A percentile compares a stretch with the other conserved stretches of the same genome.
phyloP scores from a whole-genome alignment of 257 asterid genomes.

The Nicotiana undulata region DNA sequence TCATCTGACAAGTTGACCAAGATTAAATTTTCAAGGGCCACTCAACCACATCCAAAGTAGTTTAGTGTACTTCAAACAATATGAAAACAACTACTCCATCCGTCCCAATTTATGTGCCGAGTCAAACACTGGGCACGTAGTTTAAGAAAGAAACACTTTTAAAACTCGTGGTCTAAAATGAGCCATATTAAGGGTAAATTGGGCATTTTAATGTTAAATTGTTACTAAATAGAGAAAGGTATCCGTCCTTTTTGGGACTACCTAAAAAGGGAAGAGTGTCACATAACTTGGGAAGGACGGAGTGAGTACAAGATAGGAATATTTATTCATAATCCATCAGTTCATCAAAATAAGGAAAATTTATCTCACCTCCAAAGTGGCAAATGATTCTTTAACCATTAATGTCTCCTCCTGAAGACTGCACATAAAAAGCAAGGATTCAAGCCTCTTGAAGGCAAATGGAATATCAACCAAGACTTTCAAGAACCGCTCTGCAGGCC shows the following conservation, averaged over 20 bases:
- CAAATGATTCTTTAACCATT: conserved; percentile 46
- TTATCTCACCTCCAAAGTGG: conserved; percentile 62
- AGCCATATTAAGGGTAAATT: no score
- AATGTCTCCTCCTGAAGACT: conserved; percentile 65
- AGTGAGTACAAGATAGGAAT: neutral
- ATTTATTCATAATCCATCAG: neutral
- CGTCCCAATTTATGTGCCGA: no score
- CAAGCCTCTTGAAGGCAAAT: conserved; percentile 72
- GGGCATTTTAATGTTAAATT: no score
- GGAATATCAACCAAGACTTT: conserved; percentile 77
- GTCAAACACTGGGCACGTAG: no score
- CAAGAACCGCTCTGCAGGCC: conserved; percentile 79
- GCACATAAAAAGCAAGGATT: conserved; percentile 63
- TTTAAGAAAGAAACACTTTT: no score
- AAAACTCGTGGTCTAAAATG: no score
- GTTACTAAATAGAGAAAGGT: no score
- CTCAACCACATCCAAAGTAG: neutral
- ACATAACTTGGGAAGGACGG: no score
- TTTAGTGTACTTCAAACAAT: no score
- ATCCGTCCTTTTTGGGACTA: no score
- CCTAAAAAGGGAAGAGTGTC: no score
- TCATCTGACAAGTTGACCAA: neutral
- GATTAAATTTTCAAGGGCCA: neutral
- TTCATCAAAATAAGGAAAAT: neutral
- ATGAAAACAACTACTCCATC: neutral